A percentile compares a stretch with the other conserved stretches of the same genome.
phyloP scores from a whole-genome alignment of 768 basidiomycete genomes.

The Cyclocybe cylindracea region DNA sequence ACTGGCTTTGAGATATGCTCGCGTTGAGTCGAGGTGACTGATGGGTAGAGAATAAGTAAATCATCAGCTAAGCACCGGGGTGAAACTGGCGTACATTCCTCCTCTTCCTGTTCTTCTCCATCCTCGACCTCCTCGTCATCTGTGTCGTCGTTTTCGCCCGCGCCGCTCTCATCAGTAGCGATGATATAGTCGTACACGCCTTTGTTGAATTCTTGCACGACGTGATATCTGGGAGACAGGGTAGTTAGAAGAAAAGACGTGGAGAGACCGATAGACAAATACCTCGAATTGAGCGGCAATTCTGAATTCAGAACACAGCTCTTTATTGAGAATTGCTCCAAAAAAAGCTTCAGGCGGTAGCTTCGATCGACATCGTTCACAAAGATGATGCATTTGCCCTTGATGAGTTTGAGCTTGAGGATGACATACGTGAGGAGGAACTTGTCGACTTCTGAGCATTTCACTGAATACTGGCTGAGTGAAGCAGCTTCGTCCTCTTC shows the following conservation, averaged over 20 bases:
- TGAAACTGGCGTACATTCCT: not conserved
- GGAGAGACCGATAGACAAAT: not conserved
- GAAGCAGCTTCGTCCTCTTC: constrained; percentile 79
- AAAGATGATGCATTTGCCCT: constrained; percentile 95
- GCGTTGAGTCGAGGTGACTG: constrained; percentile 61
- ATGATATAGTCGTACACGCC: constrained; percentile 99
- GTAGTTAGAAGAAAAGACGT: not conserved
- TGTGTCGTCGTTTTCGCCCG: constrained; percentile 46
- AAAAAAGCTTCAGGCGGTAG: constrained; percentile 95
- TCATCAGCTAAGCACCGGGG: not conserved
- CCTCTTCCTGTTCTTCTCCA: constrained; percentile 39
- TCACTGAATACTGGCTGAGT: constrained; percentile 84
- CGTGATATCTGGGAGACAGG: constrained; percentile 69
- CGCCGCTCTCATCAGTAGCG: constrained; percentile 88
- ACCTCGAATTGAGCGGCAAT: constrained; percentile 92
- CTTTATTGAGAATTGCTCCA: constrained; percentile 97
- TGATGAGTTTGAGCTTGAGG: constrained; percentile 92
- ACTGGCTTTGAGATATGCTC: constrained; percentile 25
- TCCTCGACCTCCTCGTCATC: constrained; percentile 37
- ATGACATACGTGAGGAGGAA: constrained; percentile 96
- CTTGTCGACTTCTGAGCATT: constrained; percentile 94
- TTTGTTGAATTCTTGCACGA: constrained; percentile 98
- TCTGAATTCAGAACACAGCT: constrained; percentile 96
- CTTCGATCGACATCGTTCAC: constrained; percentile 95
- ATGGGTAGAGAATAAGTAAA: not conserved